Evolutionary conservation across 805 yeast species (phyloP), one percentile per base, ranked within the genome.

Genomic region (Zygotorulaspora chibaensis): DNA sequence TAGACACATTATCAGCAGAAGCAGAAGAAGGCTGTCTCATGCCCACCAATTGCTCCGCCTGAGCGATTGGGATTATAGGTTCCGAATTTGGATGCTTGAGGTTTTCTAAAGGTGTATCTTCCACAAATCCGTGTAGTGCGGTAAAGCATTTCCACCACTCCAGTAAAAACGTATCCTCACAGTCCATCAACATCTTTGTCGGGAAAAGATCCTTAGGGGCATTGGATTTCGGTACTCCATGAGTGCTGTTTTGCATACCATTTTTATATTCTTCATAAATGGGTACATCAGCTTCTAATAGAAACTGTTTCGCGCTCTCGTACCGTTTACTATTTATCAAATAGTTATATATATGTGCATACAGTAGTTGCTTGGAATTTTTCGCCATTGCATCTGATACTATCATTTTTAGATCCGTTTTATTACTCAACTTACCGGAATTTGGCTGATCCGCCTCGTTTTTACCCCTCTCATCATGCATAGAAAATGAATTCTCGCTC

Each of bases 71-170:
- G 12, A 49, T 45, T n/a, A 54, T 48, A 3, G 45, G 48, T 20
- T 55, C 57, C 12, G 35, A 12, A 13, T 43, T 49, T 27, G 50
- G 38, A 12, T 50, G 50, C 18, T 42, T 50, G 7, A 70, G 34
- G 31, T 59, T 51, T 44, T 56, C 57, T 13, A 54, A 39, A 8
- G 68, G 65, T 1, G 66, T 58, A 3, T 58, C 58, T 43, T 70
- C 68, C 4, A 77, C 70, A 42, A 68, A 72, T 8, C 73, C 66
- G 51, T 76, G 78, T n/a, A 74, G 46, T 12, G 75, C 66, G 75
- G 79, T 73, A 11, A 79, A 54, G 8, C 73, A 61, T 41, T 72
- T 69, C 80, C 81, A 79, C 83, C 83, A 79, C 51, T 79, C 81
- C 39, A 74, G 58, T 11, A 79, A 57, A 48, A 76, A 76, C 0